Conservation (phyloP, 768 basidiomycete genomes). For the Clavaria fumosa region DNA sequence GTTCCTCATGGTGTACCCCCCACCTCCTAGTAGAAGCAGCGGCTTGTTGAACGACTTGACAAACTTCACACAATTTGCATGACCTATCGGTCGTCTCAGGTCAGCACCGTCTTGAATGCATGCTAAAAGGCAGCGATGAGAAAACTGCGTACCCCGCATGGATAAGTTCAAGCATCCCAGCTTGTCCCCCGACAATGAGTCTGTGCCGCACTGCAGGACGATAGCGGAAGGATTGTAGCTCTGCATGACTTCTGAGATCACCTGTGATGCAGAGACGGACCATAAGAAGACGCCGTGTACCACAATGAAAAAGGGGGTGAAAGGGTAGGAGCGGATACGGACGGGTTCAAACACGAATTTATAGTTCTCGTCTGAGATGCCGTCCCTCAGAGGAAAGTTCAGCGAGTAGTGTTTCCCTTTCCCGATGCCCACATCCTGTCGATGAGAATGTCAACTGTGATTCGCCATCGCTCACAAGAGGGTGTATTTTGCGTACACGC, state of each 20-base stretch:
- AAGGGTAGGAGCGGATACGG: constrained; percentile 18
- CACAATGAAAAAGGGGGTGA: background rate
- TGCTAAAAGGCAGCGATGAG: background rate
- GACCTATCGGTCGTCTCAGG: constrained; percentile 35
- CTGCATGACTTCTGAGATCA: constrained; percentile 78
- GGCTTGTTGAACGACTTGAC: constrained; percentile 73
- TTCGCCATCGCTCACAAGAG: constrained; percentile 34
- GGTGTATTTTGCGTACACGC: constrained; percentile 3
- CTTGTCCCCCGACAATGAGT: constrained; percentile 90
- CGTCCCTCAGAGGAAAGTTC: constrained; percentile 90
- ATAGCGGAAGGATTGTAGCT: constrained; percentile 75
- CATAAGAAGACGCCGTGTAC: too few species aligned
- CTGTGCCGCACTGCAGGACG: constrained; percentile 89
- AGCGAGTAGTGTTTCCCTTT: constrained; percentile 80
- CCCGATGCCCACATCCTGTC: constrained; percentile 75
- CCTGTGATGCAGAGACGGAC: too few species aligned
- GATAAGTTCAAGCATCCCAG: constrained; percentile 92
- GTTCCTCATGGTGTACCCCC: constrained; percentile 95
- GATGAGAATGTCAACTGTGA: too few species aligned
- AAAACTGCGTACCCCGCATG: constrained; percentile 35
- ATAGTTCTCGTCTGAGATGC: constrained; percentile 82
- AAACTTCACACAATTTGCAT: constrained; percentile 82
- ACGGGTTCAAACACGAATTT: constrained; percentile 86
- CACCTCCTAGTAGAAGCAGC: constrained; percentile 84
- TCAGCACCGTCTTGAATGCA: too few species aligned